phyloP scores from a whole-genome alignment of 2,329 filamentous ascomycete genomes.

The Sphaceloma murrayae region DNA sequence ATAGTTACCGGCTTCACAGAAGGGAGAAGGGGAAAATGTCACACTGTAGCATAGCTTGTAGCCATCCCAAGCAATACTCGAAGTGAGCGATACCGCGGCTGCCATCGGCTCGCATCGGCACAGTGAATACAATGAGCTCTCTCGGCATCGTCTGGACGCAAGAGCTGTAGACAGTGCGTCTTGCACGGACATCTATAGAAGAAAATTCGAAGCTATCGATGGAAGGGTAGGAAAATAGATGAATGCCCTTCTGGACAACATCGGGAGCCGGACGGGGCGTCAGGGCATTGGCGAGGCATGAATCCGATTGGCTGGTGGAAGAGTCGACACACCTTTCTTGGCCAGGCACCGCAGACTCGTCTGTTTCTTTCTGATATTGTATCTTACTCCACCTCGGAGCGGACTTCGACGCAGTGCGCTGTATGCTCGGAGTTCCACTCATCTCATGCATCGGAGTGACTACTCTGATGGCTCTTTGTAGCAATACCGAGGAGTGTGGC shows the following conservation, averaged over 20 bases:
- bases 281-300: neutral
- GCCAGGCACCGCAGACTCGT: conserved; percentile 5
- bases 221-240: conserved; percentile 1
- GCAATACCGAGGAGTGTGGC: too few species aligned
- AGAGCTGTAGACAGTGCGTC: neutral
- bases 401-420: neutral
- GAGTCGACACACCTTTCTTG: neutral
- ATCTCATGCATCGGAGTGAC: too few species aligned
- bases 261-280: neutral
- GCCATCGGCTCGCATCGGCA: neutral
- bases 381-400: neutral
- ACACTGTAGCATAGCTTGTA: too few species aligned
- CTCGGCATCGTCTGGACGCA: neutral
- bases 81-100: neutral
- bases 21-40: too few species aligned
- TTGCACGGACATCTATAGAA: conserved; percentile 3
- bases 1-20: too few species aligned
- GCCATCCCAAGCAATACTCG: too few species aligned
- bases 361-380: neutral
- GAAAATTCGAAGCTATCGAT: conserved; percentile 2
- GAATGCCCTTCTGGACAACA: conserved; percentile 1
- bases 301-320: neutral
- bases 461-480: too few species aligned
- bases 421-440: too few species aligned
- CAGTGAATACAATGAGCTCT: neutral